Evolutionary conservation across 352 stramenopile genomes (phyloP).

Genomic region (Blastocystis sp.): DNA sequence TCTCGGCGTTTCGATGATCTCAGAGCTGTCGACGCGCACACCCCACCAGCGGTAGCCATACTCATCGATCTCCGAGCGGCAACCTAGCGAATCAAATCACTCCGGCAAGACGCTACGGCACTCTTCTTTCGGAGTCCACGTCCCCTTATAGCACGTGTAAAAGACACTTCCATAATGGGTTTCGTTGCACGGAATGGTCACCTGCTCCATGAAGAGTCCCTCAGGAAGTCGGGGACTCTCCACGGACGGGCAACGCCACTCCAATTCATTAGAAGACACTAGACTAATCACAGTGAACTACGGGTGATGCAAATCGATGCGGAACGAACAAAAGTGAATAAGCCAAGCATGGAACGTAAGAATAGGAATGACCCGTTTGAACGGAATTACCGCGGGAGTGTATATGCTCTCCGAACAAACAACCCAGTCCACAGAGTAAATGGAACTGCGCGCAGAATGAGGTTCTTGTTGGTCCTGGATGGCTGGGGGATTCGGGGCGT

Average conservation of each 20-base stretch:
- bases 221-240: constrained; percentile 32
- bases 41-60: constrained; percentile 31
- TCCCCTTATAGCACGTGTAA: constrained; percentile 26
- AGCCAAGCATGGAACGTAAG: neutral
- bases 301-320: neutral
- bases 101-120: neutral
- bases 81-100: neutral
- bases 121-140: constrained; percentile 29
- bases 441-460: neutral
- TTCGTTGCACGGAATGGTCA: neutral
- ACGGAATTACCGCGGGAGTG: neutral
- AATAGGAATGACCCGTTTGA: neutral
- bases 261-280: constrained; percentile 19
- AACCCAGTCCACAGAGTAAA: neutral
- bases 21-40: constrained; percentile 17
- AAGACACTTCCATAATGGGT: constrained; percentile 36
- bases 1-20: neutral
- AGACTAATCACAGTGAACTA: constrained; percentile 19
- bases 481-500: neutral
- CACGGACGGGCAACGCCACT: neutral
- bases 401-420: neutral
- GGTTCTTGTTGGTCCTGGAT: neutral
- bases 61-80: constrained; percentile 6
- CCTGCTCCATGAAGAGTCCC: constrained; percentile 7
- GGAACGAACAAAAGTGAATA: neutral